Conservation (phyloP, 257 asterid species). For the Leptodermis oblonga region DNA sequence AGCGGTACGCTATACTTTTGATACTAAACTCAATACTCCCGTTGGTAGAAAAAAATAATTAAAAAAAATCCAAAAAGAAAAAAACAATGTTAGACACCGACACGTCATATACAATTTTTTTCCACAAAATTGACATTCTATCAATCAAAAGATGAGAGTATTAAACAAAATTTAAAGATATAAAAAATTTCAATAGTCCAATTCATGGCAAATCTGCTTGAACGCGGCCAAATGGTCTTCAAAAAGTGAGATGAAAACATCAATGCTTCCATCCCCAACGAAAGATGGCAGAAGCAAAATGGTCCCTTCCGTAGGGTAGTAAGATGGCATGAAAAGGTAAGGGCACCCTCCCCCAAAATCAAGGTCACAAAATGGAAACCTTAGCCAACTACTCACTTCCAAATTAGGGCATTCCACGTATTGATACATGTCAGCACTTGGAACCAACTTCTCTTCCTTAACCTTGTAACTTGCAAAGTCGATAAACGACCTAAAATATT, state of each 20-base stretch:
- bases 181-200: too few relatives aligned
- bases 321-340: conserved; percentile 68
- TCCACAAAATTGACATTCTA: too few relatives aligned
- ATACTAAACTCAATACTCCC: too few relatives aligned
- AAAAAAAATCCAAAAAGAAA: too few relatives aligned
- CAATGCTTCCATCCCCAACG: conserved; percentile 66
- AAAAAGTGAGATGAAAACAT: conserved; percentile 61
- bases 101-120: too few relatives aligned
- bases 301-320: conserved; percentile 66
- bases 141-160: too few relatives aligned
- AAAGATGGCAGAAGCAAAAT: conserved; percentile 66
- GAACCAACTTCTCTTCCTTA: conserved; percentile 47
- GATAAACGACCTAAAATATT: conserved; percentile 68
- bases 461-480: conserved; percentile 58
- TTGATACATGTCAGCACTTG: conserved; percentile 53
- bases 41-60: too few relatives aligned
- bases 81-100: too few relatives aligned
- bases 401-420: conserved; percentile 63
- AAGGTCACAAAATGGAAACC: conserved; percentile 75
- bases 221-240: conserved; percentile 44
- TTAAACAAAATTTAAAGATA: too few relatives aligned
- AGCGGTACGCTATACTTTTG: too few relatives aligned
- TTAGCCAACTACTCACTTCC: conserved; percentile 80
- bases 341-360: conserved; percentile 83
- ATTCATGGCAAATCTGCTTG: conserved; percentile 54